Evolutionary conservation across 73 alveolate species (phyloP).

Genomic region (Strombidium stylifer): DNA sequence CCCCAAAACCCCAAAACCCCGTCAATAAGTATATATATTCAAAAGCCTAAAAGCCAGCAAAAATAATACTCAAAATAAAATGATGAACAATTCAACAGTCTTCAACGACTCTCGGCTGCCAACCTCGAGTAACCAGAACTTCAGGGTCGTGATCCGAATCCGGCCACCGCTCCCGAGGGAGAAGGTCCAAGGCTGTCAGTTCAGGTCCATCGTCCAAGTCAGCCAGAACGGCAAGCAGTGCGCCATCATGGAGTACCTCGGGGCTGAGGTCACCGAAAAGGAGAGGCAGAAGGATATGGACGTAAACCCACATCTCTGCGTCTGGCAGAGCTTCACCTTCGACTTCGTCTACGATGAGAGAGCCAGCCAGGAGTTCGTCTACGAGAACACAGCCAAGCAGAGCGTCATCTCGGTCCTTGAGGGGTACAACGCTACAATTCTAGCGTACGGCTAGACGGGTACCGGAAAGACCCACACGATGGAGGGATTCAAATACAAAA

Average conservation of each 20-base stretch:
- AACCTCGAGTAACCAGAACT: slow-evolving; percentile 84
- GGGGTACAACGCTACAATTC: slow-evolving; percentile 97
- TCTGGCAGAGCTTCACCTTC: slow-evolving; percentile 24
- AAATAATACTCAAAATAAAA: too few relatives aligned
- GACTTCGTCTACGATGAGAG: slow-evolving; percentile 66
- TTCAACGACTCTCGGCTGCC: background rate
- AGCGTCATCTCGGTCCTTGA: slow-evolving; percentile 80
- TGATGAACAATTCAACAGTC: too few relatives aligned
- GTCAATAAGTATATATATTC: too few relatives aligned
- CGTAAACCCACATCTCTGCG: slow-evolving; percentile 62
- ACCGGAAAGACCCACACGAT: slow-evolving; percentile 98
- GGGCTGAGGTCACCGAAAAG: slow-evolving; percentile 82
- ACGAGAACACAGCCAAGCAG: slow-evolving; percentile 61
- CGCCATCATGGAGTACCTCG: slow-evolving; percentile 78
- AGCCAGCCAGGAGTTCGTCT: slow-evolving; percentile 46
- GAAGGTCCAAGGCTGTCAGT: slow-evolving; percentile 3
- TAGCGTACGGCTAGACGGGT: slow-evolving; percentile 99
- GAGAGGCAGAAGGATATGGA: slow-evolving; percentile 79
- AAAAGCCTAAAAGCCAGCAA: too few relatives aligned
- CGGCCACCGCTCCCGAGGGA: slow-evolving; percentile 99
- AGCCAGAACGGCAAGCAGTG: slow-evolving; percentile 44
- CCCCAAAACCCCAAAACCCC: too few relatives aligned
- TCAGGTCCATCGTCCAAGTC: slow-evolving; percentile 33
- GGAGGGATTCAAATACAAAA: slow-evolving; percentile 97
- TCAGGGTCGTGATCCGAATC: slow-evolving; percentile 97